Evolutionary conservation across 2,329 filamentous ascomycete species (phyloP).

Genomic region (Exserohilum rostratum): DNA sequence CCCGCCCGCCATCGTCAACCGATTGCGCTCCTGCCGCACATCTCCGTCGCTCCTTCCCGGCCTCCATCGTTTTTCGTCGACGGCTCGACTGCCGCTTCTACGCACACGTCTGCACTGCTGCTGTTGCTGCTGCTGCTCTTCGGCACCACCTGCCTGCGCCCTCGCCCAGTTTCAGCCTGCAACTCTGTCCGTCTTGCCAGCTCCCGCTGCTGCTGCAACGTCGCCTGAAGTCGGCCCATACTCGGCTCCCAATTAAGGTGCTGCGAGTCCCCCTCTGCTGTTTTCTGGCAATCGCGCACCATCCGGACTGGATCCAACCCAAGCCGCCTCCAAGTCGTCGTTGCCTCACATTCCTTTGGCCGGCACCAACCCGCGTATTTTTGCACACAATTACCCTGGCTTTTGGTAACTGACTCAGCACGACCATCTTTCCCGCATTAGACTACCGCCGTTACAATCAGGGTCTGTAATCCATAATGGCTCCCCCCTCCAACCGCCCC

Average conservation of each 20-base stretch:
- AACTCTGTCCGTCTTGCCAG: constrained; percentile 5
- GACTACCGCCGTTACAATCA: constrained; percentile 30
- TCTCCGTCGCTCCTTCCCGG: constrained; percentile 38
- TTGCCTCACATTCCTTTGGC: constrained; percentile 50
- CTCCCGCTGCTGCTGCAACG: constrained; percentile 10
- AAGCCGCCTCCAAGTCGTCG: constrained; percentile 6
- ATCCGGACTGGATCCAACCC: constrained; percentile 38
- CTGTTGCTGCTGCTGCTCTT: constrained; percentile 12
- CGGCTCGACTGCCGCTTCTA: not conserved
- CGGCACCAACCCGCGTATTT: constrained; percentile 46
- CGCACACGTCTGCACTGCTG: not conserved
- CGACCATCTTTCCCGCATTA: constrained; percentile 37
- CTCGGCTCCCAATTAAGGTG: constrained; percentile 11
- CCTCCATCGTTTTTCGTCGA: constrained; percentile 17
- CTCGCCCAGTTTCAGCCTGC: constrained; percentile 12
- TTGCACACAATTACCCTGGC: constrained; percentile 42
- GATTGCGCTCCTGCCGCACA: constrained; percentile 19
- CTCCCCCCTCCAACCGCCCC: constrained; percentile 73
- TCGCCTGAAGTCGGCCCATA: constrained; percentile 25
- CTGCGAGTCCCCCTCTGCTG: not conserved
- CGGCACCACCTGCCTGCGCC: not conserved
- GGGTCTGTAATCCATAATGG: constrained; percentile 84
- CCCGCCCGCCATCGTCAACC: constrained; percentile 11
- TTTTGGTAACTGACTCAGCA: constrained; percentile 46
- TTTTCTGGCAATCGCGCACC: constrained; percentile 14